Evolutionary conservation across 2,329 filamentous ascomycete species (phyloP).

Genomic region (Colletotrichum orchidophilum): DNA sequence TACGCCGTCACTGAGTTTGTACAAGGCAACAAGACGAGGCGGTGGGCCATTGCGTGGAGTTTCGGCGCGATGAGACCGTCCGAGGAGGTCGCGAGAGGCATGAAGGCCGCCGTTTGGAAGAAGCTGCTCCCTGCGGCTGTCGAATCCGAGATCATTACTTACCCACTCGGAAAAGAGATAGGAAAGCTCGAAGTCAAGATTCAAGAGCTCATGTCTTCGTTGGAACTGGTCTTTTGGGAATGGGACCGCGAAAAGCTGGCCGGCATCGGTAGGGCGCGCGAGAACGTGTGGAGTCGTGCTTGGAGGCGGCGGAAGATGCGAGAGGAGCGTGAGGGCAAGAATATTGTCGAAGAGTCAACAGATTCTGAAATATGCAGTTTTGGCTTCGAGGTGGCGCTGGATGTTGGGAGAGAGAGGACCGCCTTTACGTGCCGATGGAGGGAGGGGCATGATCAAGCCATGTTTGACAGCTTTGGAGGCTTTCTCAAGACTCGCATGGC

Average conservation of each 20-base stretch:
- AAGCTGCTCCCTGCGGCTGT: conserved; percentile 55
- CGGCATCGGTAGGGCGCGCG: conserved; percentile 71
- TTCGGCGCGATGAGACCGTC: conserved; percentile 74
- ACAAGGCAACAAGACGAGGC: conserved; percentile 79
- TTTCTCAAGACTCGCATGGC: conserved; percentile 65
- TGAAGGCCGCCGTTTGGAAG: conserved; percentile 50
- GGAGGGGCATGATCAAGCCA: conserved; percentile 74
- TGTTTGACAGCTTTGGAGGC: conserved; percentile 90
- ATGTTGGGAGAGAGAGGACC: conserved; percentile 50
- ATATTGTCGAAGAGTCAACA: conserved; percentile 36
- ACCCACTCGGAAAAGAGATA: conserved; percentile 55
- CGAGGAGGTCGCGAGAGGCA: conserved; percentile 54
- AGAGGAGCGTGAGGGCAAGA: conserved; percentile 28
- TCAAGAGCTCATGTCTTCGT: conserved; percentile 56
- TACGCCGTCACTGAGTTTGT: conserved; percentile 85
- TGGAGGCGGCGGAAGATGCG: conserved; percentile 70
- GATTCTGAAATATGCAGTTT: conserved; percentile 54
- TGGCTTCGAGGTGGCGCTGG: conserved; percentile 67
- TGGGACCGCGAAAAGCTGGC: conserved; percentile 65
- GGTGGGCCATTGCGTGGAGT: conserved; percentile 93
- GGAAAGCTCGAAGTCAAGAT: conserved; percentile 46
- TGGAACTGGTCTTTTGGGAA: conserved; percentile 70
- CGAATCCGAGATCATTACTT: conserved; percentile 53
- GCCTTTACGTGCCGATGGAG: conserved; percentile 73
- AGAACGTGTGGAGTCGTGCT: conserved; percentile 81